A percentile compares a stretch with the other conserved stretches of the same genome.
Conservation (phyloP, 257 asterid species). For the Galeopsis tetrahit region DNA sequence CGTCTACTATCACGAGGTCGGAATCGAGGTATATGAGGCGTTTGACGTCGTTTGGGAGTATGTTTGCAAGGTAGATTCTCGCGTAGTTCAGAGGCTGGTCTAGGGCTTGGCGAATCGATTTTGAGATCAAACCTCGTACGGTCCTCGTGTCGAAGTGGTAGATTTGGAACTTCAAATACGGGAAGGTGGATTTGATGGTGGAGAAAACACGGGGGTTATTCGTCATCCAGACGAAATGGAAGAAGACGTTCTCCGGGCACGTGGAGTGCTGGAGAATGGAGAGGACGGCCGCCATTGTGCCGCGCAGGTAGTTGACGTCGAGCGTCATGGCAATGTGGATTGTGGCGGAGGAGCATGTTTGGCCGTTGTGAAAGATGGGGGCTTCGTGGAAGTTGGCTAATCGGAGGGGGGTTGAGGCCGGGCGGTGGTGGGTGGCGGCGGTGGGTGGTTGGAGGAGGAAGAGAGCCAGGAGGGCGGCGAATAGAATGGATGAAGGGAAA, state of each 20-base stretch:
- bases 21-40: conserved; percentile 48
- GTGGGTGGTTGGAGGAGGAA: conserved; percentile 36
- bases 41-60: conserved; percentile 36
- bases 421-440: background rate
- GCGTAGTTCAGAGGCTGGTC: conserved; percentile 51
- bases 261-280: conserved; percentile 52
- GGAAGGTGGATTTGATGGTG: conserved; percentile 45
- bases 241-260: conserved; percentile 49
- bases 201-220: conserved; percentile 32
- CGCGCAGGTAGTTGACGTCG: conserved; percentile 46
- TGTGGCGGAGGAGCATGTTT: conserved; percentile 38
- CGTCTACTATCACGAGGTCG: conserved; percentile 44
- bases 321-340: conserved; percentile 47
- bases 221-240: conserved; percentile 42
- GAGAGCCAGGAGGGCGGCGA: conserved; percentile 66
- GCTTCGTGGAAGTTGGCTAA: conserved; percentile 50
- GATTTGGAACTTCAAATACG: conserved; percentile 44
- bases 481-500: conserved; percentile 30
- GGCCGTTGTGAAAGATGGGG: conserved; percentile 66
- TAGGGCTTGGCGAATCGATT: conserved; percentile 48
- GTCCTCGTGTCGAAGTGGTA: conserved; percentile 39
- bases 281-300: conserved; percentile 50
- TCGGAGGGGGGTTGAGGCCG: conserved; percentile 11
- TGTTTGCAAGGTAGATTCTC: conserved; percentile 32
- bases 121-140: conserved; percentile 42